Evolutionary conservation across 106 monocot genomes (phyloP).

Genomic region (Gastrodia elata): DNA sequence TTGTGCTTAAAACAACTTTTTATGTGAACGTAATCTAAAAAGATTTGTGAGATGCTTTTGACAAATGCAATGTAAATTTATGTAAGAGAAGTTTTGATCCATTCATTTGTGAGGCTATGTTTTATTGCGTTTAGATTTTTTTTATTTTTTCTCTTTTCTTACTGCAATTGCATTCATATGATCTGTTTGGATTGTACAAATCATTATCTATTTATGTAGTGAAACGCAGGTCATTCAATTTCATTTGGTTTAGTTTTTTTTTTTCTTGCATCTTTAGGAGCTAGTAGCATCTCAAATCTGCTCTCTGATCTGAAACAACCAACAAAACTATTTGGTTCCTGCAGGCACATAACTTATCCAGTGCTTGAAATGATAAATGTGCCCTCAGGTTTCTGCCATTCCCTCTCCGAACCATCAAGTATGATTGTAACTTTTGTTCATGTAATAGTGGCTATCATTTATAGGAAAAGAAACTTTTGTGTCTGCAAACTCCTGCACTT

Average conservation of each 20-base stretch:
- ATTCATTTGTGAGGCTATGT: not conserved
- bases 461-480: too few species aligned
- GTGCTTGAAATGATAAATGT: constrained; percentile 8
- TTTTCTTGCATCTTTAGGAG: not conserved
- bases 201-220: not conserved
- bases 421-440: constrained; percentile 1
- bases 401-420: constrained; percentile 4
- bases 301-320: constrained; percentile 6
- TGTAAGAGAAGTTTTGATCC: not conserved
- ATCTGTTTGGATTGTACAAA: not conserved
- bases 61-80: not conserved
- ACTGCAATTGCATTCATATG: not conserved
- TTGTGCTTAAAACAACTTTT: not conserved
- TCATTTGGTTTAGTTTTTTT: not conserved
- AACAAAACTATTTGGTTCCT: not conserved
- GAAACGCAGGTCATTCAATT: not conserved
- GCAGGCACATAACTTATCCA: constrained; percentile 7
- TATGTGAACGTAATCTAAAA: not conserved
- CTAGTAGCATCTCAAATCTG: not conserved
- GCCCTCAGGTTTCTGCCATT: not conserved
- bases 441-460: not conserved
- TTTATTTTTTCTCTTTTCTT: not conserved
- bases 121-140: not conserved
- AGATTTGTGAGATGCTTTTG: not conserved
- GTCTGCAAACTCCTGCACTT: too few species aligned